Conservation (phyloP, 345 rosid species). For the Salix suchowensis region DNA sequence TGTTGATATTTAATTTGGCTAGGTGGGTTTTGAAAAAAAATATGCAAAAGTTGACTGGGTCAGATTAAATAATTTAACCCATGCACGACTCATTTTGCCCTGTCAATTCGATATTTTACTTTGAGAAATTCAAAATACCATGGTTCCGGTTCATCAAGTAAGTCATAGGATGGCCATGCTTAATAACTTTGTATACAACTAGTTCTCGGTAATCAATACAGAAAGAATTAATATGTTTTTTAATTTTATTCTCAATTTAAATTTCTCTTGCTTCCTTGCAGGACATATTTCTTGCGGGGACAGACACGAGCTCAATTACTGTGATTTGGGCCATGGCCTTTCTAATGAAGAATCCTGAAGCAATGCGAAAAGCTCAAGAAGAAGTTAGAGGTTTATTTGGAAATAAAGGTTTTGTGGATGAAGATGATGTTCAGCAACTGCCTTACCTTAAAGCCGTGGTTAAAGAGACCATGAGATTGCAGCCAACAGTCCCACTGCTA, state of each 20-base stretch:
- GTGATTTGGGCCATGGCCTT: neutral
- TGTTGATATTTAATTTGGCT: too few species aligned
- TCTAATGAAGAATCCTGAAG: neutral
- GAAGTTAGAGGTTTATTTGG: neutral
- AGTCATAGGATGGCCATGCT: too few species aligned
- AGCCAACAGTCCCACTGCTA: neutral
- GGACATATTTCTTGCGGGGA: neutral
- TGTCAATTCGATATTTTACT: too few species aligned
- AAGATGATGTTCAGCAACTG: constrained; percentile 1
- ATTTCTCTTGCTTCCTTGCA: neutral
- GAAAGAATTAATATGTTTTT: neutral
- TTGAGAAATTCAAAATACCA: too few species aligned
- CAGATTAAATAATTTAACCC: too few species aligned
- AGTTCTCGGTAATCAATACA: too few species aligned
- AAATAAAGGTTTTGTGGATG: neutral
- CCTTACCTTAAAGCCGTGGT: neutral
- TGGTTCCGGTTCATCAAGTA: too few species aligned
- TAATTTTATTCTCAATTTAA: neutral
- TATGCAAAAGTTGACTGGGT: too few species aligned
- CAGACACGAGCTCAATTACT: neutral
- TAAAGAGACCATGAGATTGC: neutral
- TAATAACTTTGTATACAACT: too few species aligned
- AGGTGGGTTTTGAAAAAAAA: neutral
- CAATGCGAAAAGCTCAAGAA: constrained; percentile 1
- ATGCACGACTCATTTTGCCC: too few species aligned